Evolutionary conservation across 805 yeast genomes (phyloP).

Genomic region (Ogataea populi-albae): DNA sequence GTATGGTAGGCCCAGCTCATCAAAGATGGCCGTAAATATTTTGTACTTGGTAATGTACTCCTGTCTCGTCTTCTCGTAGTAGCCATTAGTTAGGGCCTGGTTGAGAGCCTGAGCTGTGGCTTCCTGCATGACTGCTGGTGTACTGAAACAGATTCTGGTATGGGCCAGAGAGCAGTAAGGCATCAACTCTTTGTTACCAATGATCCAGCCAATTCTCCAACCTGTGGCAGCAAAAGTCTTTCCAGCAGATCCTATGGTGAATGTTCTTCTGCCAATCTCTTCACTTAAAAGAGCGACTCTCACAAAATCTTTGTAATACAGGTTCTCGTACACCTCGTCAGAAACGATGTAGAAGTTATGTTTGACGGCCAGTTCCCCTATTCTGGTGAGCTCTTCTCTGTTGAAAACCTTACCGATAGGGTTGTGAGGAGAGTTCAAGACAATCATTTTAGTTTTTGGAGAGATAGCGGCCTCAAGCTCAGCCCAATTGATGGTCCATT

Average conservation of each 20-base stretch:
- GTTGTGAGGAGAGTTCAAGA: constrained; percentile 92
- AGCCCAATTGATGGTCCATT: constrained; percentile 83
- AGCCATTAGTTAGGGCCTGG: constrained; percentile 57
- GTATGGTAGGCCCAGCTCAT: constrained; percentile 84
- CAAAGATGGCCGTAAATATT: constrained; percentile 73
- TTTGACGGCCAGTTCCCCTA: constrained; percentile 82
- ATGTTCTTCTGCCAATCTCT: constrained; percentile 72
- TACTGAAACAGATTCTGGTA: constrained; percentile 88
- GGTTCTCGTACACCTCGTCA: constrained; percentile 94
- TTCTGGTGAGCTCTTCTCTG: constrained; percentile 63
- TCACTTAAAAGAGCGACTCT: constrained; percentile 82
- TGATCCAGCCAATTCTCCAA: constrained; percentile 97
- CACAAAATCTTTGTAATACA: constrained; percentile 71
- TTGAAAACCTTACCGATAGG: constrained; percentile 92
- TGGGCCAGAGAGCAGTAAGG: constrained; percentile 85
- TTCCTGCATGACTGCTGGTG: constrained; percentile 90
- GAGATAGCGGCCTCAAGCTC: constrained; percentile 72
- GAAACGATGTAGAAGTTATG: constrained; percentile 80
- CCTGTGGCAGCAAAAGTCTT: constrained; percentile 99
- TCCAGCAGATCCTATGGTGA: constrained; percentile 96
- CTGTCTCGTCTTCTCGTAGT: constrained; percentile 66
- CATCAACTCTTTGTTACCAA: constrained; percentile 80
- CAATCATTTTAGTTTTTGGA: constrained; percentile 76
- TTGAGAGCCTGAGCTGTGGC: constrained; percentile 80
- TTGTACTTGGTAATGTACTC: constrained; percentile 70